Percentiles rank a stretch among this genome's conserved stretches.
These are phyloP conservation scores for Toxoplasma gondii DNA, from an alignment of 169 alveolate genomes.

Conservation along the genomic window DNA sequence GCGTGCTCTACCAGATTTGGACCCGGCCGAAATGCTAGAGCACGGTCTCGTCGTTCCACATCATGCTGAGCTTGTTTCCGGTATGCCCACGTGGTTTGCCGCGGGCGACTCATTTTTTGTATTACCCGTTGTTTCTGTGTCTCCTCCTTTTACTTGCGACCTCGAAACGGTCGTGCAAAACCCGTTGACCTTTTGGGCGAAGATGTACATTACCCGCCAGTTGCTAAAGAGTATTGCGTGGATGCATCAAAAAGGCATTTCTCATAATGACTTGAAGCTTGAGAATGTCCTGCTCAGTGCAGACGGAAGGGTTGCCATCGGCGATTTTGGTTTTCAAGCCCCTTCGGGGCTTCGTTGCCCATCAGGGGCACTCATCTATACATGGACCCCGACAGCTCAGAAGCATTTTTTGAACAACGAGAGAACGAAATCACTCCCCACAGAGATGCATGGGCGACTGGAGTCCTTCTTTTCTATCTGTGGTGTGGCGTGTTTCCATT, in stretches of 20 bases:
- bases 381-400: background rate
- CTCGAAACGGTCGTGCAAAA: background rate
- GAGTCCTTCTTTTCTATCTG: background rate
- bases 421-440: background rate
- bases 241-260: constrained; percentile 40
- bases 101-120: background rate
- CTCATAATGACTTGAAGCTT: constrained; percentile 61
- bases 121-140: background rate
- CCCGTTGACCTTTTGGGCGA: background rate
- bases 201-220: background rate
- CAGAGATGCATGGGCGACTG: background rate
- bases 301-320: constrained; percentile 63
- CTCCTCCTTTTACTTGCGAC: background rate
- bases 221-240: background rate
- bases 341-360: constrained; percentile 2
- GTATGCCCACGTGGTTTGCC: background rate
- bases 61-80: background rate
- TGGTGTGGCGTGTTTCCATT: background rate
- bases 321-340: constrained; percentile 67
- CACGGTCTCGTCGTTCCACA: background rate
- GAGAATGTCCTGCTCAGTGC: constrained; percentile 64
- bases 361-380: background rate
- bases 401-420: background rate
- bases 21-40: background rate
- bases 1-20: background rate